Evolutionary conservation across 192 early-diverging fungal species (phyloP), one percentile per base, ranked within the genome.

Genomic region (Funneliformis mosseae): DNA sequence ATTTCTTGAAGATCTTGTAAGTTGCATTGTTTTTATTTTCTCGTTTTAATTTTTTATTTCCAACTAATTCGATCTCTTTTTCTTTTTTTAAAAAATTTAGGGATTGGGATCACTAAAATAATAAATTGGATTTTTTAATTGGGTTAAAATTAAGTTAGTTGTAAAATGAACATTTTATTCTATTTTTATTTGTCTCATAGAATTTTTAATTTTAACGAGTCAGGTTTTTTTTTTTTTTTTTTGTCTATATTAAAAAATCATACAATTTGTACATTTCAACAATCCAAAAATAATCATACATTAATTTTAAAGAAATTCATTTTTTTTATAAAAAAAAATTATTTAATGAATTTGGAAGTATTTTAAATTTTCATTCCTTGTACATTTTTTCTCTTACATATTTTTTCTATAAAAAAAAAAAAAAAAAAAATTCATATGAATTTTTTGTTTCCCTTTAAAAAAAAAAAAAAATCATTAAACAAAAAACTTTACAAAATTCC

Each of bases 1-100:
- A 71, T 68, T 23, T 41, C 21, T 79, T 1, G 78, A 70, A 28
- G 39, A 70, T 62, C 23, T 42, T 68, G 78, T 70, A 79, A 70
- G 78, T 38, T 33, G 16, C 18, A 21, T 25, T 55, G 3, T 45
- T 39, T 14, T 11, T 48, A 25, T 7, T 74, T 59, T 74, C 21
- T 42, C 21, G 14, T 39, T 39, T 69, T 69, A 39, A 21, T 18
- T 69, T 69, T 21, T 39, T 42, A 21, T 42, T 25, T 45, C 43
- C 5, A 33, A 66, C 18, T 42, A 23, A 18, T 69, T 21, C 8
- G 25, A 25, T 25, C 23, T 64, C 23, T 23, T 16, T 25, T 64
- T 23, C 25, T 16, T 23, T 23, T 63, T n/a, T 63, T n/a, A 10
- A 2, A 10, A 66, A 25, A 33, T 27, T 28, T n/a, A 74, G 72